Evolutionary conservation across 2,329 filamentous ascomycete species (phyloP).

Genomic region (Pestalotiopsis sp.): DNA sequence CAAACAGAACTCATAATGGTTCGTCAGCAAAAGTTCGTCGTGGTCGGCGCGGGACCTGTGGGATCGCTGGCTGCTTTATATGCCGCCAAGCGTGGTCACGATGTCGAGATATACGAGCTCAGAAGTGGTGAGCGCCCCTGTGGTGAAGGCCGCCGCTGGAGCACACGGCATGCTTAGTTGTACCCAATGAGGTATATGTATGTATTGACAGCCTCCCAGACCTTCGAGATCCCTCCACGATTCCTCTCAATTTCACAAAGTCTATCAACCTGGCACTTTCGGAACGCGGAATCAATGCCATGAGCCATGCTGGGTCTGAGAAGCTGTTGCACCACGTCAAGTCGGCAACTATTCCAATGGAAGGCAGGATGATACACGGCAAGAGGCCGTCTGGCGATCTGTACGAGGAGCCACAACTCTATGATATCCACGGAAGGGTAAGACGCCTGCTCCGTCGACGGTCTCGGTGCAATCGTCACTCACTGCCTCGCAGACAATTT

Average conservation of each 20-base stretch:
- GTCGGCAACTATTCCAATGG: slow-evolving; percentile 83
- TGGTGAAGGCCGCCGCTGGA: not conserved
- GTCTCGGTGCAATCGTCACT: not conserved
- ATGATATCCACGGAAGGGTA: slow-evolving; percentile 86
- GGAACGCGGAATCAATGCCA: slow-evolving; percentile 87
- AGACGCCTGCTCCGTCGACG: slow-evolving; percentile 20
- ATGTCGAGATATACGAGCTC: slow-evolving; percentile 93
- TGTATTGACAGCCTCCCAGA: slow-evolving; percentile 54
- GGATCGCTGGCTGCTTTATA: slow-evolving; percentile 91
- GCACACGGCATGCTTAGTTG: not conserved
- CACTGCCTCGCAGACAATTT: slow-evolving; percentile 63
- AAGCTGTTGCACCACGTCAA: slow-evolving; percentile 74
- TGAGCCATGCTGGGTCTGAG: slow-evolving; percentile 67
- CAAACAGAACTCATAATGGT: slow-evolving; percentile 28
- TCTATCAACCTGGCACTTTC: slow-evolving; percentile 98
- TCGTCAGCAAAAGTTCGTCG: slow-evolving; percentile 65
- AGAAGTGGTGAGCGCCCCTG: slow-evolving; percentile 69
- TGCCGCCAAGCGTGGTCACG: slow-evolving; percentile 81
- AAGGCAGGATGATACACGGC: slow-evolving; percentile 94
- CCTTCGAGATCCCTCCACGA: slow-evolving; percentile 78
- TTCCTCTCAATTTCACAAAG: slow-evolving; percentile 91
- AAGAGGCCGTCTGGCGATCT: slow-evolving; percentile 62
- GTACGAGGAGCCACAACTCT: slow-evolving; percentile 79
- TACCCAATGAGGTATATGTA: not conserved
- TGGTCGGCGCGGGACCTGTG: slow-evolving; percentile 92